These are phyloP conservation scores for Lupinus albus DNA, from an alignment of 306 rosid species.

Conservation along the genomic window DNA sequence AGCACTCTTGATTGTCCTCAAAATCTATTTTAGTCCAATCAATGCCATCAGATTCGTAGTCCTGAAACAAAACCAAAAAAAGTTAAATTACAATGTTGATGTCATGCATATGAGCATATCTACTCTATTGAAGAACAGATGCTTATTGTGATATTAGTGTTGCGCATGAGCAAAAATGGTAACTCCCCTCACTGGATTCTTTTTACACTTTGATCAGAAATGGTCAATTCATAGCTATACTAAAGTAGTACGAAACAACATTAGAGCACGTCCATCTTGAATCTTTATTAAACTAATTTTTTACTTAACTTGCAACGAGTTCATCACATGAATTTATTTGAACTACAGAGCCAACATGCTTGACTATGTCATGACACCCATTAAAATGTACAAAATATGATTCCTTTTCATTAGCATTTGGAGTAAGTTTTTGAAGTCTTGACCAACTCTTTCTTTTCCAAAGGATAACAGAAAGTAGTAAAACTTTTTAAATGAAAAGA, in stretches of 20 bases:
- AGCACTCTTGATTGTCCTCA: constrained; percentile 88
- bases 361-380: constrained; percentile 15
- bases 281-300: constrained; percentile 11
- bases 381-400: constrained; percentile 10
- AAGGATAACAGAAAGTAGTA: constrained; percentile 6
- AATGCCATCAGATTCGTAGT: constrained; percentile 73
- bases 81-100: constrained; percentile 36
- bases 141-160: too few species aligned
- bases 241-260: neutral
- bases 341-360: constrained; percentile 7
- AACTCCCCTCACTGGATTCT: too few species aligned
- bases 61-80: constrained; percentile 57
- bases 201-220: too few species aligned
- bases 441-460: constrained; percentile 6
- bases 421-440: constrained; percentile 12
- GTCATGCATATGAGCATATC: constrained; percentile 34
- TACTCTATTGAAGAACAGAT: neutral
- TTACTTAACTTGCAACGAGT: constrained; percentile 7
- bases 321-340: constrained; percentile 9
- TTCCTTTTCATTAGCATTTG: constrained; percentile 19
- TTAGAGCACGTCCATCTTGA: constrained; percentile 2
- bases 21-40: constrained; percentile 69
- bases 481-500: constrained; percentile 20
- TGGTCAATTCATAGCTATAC: too few species aligned
- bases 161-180: too few species aligned